A percentile compares a stretch with the other conserved stretches of the same genome.
Evolutionary conservation across 495 filamentous ascomycete species (phyloP).

Genomic region (Penicillium bovifimosum): DNA sequence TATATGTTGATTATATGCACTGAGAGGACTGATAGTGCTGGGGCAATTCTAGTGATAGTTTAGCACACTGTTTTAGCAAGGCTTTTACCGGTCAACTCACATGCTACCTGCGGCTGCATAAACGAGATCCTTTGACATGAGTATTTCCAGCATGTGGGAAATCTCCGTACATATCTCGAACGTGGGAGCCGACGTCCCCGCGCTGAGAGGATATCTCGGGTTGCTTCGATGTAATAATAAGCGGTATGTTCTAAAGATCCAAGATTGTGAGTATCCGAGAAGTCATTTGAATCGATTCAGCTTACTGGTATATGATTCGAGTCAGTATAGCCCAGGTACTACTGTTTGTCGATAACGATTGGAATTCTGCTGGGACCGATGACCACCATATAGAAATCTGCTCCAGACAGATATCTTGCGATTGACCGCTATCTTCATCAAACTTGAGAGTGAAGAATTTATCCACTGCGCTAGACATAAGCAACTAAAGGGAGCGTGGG

Average conservation of each 20-base stretch:
- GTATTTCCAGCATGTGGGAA: slow-evolving; percentile 5
- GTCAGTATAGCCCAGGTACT: slow-evolving; percentile 11
- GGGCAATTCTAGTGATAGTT: slow-evolving; percentile 9
- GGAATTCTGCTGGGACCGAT: neutral
- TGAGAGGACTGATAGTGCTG: slow-evolving; percentile 13
- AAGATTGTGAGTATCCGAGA: neutral
- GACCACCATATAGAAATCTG: slow-evolving; percentile 6
- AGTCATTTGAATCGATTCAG: neutral
- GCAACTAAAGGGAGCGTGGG: neutral
- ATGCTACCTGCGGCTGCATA: slow-evolving; percentile 7
- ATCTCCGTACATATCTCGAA: slow-evolving; percentile 11
- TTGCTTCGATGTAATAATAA: slow-evolving; percentile 9
- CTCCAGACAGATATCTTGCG: slow-evolving; percentile 11
- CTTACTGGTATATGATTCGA: slow-evolving; percentile 10
- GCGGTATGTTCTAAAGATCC: slow-evolving; percentile 5
- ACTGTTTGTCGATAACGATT: neutral
- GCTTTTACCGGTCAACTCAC: neutral
- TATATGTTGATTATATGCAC: slow-evolving; percentile 19
- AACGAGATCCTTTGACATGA: slow-evolving; percentile 2
- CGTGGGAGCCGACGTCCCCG: slow-evolving; percentile 2
- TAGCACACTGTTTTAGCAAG: neutral
- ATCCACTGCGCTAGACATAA: slow-evolving; percentile 3
- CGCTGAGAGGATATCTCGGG: slow-evolving; percentile 5
- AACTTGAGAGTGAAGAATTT: slow-evolving; percentile 10
- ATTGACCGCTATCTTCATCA: slow-evolving; percentile 5